Base-by-base conservation (phyloP, 1,284 basidiomycete species). In the Puccinia sorghi region DNA sequence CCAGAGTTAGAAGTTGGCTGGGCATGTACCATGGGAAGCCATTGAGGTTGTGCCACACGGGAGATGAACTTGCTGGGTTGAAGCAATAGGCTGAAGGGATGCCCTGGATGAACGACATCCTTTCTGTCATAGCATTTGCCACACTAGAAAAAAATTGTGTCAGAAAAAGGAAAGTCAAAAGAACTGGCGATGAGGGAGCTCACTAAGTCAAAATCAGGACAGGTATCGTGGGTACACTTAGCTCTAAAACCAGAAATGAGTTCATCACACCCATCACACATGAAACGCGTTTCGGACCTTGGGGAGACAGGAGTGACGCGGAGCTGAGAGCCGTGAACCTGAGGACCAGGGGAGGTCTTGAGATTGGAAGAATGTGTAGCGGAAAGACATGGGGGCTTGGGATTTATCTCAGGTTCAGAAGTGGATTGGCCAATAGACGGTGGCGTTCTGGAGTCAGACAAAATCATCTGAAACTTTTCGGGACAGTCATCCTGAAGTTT, bases 191-290 rank as follows among this genome's bases (percentile, higher is more conserved):
- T 41, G 25, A 54, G 17, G 25, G 61, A 41, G 27, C 73, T 75
- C 64, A 75, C 73, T 3, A 75, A 50, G 37, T 75, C 73, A 52
- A 46, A 75, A 56, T 75, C 73, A 20, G 61, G 73, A 66, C 73
- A 75, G 39, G 25, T 39, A 8, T 13, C 20, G 27, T 57, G 41
- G 32, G 2, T 39, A 52, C 73, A 75, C 39, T 75, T 75, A 15
- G 73, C 73, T 75, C 73, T 46, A 20, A 75, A 61, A 41, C 59
- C 73, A 9, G 39, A 63, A 41, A 75, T 75, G 11, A 43, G 41
- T 52, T 1, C 9, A 52, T 52, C 46, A 64, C 73, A 75, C 32
- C 59, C 41, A 56, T 75, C 61, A 67, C 73, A 75, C 13, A 63
- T 52, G 50, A 64, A 52, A 13, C 25, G 50, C 46, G 52, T 9